Evolutionary conservation across 352 stramenopile species (phyloP), one percentile per base, ranked within the genome.

Genomic region (Phytophthora podocarpi): DNA sequence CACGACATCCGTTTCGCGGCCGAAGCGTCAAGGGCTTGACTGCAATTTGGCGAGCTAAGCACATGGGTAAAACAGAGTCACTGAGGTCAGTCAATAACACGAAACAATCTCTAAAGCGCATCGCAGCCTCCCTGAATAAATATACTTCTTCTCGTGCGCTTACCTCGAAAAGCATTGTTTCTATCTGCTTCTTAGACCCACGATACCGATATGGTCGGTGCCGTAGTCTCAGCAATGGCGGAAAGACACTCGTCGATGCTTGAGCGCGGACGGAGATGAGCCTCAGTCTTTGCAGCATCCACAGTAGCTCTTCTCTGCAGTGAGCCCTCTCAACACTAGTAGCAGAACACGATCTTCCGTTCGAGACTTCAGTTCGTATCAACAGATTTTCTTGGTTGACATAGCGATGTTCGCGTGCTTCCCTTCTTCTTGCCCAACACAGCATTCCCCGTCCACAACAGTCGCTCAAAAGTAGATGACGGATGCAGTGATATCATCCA

Each of bases 401-500:
- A 37, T 18, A 12, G 13, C 13, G 9, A 35, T n/a, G 30, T 35
- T n/a, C n/a, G n/a, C n/a, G n/a, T n/a, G n/a, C n/a, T n/a, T n/a
- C n/a, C n/a, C n/a, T n/a, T n/a, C n/a, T n/a, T n/a, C n/a, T n/a
- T n/a, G n/a, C n/a, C n/a, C n/a, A n/a, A n/a, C n/a, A n/a, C n/a
- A n/a, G n/a, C n/a, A n/a, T n/a, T n/a, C n/a, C n/a, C n/a, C n/a
- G n/a, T n/a, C 30, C 30, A 35, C 4, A 11, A 36, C n/a, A 36
- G 9, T 36, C 31, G 32, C 7, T 72, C 70, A 90, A 53, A 92
- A 89, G 62, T 73, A 91, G 40, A 89, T 76, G 27, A 92, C 52
- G 10, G 73, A 57, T 37, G 71, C 80, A 11, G 84, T 95, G 59
- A 92, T 93, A 66, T 95, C 86, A 50, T 95, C 86, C 5, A 95